Evolutionary conservation across 2,329 filamentous ascomycete genomes (phyloP).

Genomic region (Pseudocercospora macadamiae): DNA sequence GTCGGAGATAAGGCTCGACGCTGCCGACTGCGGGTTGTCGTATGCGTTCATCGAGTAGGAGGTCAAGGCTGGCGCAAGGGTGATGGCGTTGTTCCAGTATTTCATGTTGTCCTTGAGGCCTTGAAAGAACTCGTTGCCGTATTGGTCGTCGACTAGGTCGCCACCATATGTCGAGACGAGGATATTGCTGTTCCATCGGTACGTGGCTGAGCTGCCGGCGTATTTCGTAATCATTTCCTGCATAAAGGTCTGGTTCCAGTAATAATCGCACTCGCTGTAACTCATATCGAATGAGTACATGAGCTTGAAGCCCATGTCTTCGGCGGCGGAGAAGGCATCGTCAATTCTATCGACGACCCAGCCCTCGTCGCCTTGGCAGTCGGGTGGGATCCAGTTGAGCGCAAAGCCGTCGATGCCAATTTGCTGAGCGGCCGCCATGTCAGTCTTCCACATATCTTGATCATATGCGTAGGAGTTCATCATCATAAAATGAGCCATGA

Average conservation of each 20-base stretch:
- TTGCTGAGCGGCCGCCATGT: constrained; percentile 39
- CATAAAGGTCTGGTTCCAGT: constrained; percentile 45
- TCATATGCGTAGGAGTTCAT: constrained; percentile 41
- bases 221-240: constrained; percentile 38
- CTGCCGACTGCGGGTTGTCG: constrained; percentile 27
- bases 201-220: constrained; percentile 37
- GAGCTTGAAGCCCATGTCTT: constrained; percentile 40
- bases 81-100: constrained; percentile 35
- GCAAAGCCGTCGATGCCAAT: constrained; percentile 43
- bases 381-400: constrained; percentile 43
- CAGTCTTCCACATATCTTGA: constrained; percentile 38
- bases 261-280: constrained; percentile 38
- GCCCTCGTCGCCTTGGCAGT: constrained; percentile 36
- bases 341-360: constrained; percentile 42
- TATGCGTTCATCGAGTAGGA: constrained; percentile 39
- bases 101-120: constrained; percentile 39
- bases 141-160: constrained; percentile 34
- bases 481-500: constrained; percentile 44
- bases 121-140: constrained; percentile 43
- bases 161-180: constrained; percentile 43
- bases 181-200: constrained; percentile 43
- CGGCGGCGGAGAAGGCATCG: constrained; percentile 41
- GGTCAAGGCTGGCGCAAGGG: constrained; percentile 40
- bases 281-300: constrained; percentile 46
- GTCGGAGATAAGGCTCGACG: constrained; percentile 35